Conservation (phyloP, 2,329 filamentous ascomycete species). For the Xylariaceae sp. region DNA sequence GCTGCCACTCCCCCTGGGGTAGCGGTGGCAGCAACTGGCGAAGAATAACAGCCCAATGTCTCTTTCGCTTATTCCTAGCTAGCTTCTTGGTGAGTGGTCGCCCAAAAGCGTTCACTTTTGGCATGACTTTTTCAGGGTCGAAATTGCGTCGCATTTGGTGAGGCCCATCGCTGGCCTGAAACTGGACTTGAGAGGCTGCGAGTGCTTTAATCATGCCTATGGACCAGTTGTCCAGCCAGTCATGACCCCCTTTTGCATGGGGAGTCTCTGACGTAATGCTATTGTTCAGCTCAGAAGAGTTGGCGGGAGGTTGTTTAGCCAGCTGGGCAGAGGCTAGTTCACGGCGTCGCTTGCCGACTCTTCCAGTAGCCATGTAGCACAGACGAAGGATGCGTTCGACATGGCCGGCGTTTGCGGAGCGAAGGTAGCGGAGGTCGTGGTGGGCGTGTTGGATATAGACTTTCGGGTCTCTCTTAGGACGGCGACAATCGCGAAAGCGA, state of each 20-base stretch:
- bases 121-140: constrained; percentile 42
- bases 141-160: constrained; percentile 34
- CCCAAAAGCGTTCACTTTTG: constrained; percentile 53
- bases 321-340: constrained; percentile 47
- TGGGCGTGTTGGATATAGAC: constrained; percentile 45
- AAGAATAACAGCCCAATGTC: constrained; percentile 51
- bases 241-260: constrained; percentile 12
- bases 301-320: constrained; percentile 41
- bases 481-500: constrained; percentile 49
- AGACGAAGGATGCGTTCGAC: constrained; percentile 49
- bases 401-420: constrained; percentile 57
- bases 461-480: constrained; percentile 24
- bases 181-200: constrained; percentile 45
- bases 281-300: constrained; percentile 46
- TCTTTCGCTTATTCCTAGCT: constrained; percentile 46
- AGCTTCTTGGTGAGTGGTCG: constrained; percentile 45
- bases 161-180: constrained; percentile 36
- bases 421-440: constrained; percentile 49
- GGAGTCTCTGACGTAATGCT: background rate
- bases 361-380: constrained; percentile 54
- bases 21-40: constrained; percentile 58
- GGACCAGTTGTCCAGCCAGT: constrained; percentile 57
- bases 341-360: constrained; percentile 54
- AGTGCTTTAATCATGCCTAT: constrained; percentile 46
- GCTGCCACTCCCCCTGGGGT: constrained; percentile 56